phyloP scores from a whole-genome alignment of 2,329 filamentous ascomycete genomes.

The Chrysoporthe puriensis region DNA sequence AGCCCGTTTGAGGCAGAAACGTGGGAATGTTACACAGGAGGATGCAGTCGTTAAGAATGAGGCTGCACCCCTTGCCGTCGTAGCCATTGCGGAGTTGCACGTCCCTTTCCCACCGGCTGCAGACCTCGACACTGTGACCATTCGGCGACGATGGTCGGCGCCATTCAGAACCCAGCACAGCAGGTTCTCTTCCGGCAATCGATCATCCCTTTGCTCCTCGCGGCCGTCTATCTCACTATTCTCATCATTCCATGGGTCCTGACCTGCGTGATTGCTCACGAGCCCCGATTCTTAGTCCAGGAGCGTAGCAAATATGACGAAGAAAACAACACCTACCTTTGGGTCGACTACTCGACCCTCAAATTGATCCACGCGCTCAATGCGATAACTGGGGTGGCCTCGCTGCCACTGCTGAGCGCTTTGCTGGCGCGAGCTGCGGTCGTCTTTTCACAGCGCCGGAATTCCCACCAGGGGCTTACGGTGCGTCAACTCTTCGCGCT shows the following conservation, averaged over 20 bases:
- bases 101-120: not conserved
- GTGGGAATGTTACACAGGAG: not conserved
- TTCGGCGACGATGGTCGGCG: slow-evolving; percentile 8
- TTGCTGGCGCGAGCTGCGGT: slow-evolving; percentile 32
- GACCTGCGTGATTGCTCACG: slow-evolving; percentile 12
- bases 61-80: not conserved
- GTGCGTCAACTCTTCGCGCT: slow-evolving; percentile 33
- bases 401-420: slow-evolving; percentile 30
- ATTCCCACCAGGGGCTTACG: slow-evolving; percentile 27
- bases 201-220: slow-evolving; percentile 2
- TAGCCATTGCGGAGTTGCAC: not conserved
- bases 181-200: slow-evolving; percentile 4
- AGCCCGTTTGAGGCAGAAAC: not conserved
- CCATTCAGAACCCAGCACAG: not conserved
- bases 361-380: slow-evolving; percentile 14
- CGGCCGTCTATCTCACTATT: slow-evolving; percentile 10
- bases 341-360: not conserved
- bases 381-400: slow-evolving; percentile 27
- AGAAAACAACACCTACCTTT: not conserved
- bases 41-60: not conserved
- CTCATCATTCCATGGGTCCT: slow-evolving; percentile 18
- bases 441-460: slow-evolving; percentile 30
- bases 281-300: not conserved
- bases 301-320: not conserved
- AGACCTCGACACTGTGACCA: not conserved